Conservation (phyloP, 768 basidiomycete species). For the Artomyces pyxidatus region DNA sequence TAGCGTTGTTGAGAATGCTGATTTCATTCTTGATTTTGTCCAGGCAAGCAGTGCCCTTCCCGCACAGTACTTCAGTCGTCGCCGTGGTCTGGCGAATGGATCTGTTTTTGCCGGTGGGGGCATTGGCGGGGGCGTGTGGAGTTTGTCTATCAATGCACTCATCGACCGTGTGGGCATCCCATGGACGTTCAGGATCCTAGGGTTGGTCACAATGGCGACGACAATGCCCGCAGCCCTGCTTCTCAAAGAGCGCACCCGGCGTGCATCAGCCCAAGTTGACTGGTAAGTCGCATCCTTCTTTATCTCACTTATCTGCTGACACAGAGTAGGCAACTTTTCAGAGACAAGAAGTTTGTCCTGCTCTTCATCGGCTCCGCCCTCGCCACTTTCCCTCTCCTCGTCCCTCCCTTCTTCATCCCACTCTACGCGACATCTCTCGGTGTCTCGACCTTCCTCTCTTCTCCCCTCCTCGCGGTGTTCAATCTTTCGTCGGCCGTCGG, state of each 20-base stretch:
- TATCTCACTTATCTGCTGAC: background rate
- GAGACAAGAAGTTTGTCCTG: constrained; percentile 20
- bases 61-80: constrained; percentile 27
- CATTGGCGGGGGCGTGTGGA: constrained; percentile 25
- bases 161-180: constrained; percentile 21
- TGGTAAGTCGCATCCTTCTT: constrained; percentile 13
- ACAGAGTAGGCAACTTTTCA: constrained; percentile 22
- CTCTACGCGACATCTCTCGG: constrained; percentile 25
- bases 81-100: constrained; percentile 27
- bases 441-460: constrained; percentile 18
- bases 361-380: constrained; percentile 27
- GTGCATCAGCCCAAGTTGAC: constrained; percentile 17
- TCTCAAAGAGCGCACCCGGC: constrained; percentile 19
- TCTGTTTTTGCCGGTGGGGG: constrained; percentile 27
- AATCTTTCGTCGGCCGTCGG: constrained; percentile 28
- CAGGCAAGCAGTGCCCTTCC: constrained; percentile 27
- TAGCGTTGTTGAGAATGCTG: background rate
- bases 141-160: constrained; percentile 22
- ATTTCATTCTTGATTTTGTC: background rate
- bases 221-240: constrained; percentile 23
- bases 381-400: constrained; percentile 29
- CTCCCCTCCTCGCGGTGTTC: constrained; percentile 26
- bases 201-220: constrained; percentile 19
- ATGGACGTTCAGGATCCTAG: constrained; percentile 27
- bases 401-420: constrained; percentile 30